Percentiles rank a stretch among this genome's conserved stretches.
Evolutionary conservation across 345 rosid species (phyloP).

Genomic region (Eucalyptus microcorys): DNA sequence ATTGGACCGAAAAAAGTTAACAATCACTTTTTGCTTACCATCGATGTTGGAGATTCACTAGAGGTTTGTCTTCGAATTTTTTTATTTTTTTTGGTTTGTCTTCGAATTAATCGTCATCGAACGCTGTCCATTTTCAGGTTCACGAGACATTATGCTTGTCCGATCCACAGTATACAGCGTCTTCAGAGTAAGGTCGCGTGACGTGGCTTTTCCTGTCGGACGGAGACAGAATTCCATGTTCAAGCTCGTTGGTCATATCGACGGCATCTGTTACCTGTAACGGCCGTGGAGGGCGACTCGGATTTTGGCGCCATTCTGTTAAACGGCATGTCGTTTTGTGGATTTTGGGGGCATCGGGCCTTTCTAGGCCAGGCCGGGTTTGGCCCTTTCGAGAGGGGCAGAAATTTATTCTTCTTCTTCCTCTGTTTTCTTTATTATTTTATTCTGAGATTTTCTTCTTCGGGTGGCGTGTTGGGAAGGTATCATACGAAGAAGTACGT

Average conservation of each 20-base stretch:
- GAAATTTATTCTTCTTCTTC: not conserved
- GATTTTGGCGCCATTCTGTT: not conserved
- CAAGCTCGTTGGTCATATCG: not conserved
- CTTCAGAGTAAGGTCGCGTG: not conserved
- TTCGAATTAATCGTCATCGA: not conserved
- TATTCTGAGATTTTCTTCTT: not conserved
- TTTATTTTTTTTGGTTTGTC: no score
- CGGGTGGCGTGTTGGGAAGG: not conserved
- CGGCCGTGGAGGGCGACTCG: not conserved
- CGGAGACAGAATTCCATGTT: not conserved
- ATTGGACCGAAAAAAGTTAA: not conserved
- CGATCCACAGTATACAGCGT: not conserved
- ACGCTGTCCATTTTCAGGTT: not conserved
- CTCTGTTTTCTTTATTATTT: not conserved
- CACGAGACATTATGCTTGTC: not conserved
- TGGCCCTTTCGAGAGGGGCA: not conserved
- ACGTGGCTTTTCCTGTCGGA: not conserved
- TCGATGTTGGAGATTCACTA: not conserved
- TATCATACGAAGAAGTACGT: not conserved
- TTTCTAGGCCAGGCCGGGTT: not conserved
- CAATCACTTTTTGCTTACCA: not conserved
- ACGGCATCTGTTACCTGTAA: not conserved
- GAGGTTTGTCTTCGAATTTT: not conserved
- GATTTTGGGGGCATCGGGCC: not conserved
- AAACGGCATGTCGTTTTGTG: not conserved